Percentiles rank a stretch among this genome's conserved stretches.
Evolutionary conservation across 2,329 filamentous ascomycete species (phyloP).

Genomic region (Hypoxylon sp.): DNA sequence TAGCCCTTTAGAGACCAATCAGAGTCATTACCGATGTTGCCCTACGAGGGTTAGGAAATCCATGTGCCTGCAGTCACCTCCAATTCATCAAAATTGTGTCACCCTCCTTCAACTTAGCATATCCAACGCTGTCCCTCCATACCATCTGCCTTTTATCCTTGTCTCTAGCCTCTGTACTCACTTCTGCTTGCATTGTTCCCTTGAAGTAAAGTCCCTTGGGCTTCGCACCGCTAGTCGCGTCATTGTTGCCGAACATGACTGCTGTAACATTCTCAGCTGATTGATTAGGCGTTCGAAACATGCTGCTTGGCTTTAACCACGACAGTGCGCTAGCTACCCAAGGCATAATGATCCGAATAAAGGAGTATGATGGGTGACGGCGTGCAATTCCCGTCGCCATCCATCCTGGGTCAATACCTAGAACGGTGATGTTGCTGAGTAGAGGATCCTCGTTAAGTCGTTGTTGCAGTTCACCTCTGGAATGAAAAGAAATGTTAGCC

Average conservation of each 20-base stretch:
- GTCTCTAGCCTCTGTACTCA: not conserved
- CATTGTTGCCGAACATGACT: not conserved
- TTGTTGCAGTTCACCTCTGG: not conserved
- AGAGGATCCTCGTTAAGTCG: not conserved
- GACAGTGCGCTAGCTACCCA: not conserved
- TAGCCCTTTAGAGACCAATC: too few relatives aligned
- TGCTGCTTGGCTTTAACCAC: not conserved
- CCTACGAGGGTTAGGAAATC: too few relatives aligned
- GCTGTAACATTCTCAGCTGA: not conserved
- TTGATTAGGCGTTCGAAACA: not conserved
- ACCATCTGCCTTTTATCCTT: not conserved
- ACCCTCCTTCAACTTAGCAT: not conserved
- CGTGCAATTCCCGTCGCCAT: not conserved
- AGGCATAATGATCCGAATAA: not conserved
- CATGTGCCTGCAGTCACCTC: not conserved
- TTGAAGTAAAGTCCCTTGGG: not conserved
- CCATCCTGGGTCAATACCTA: not conserved
- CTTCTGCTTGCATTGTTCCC: not conserved
- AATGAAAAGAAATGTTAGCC: not conserved
- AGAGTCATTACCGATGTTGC: too few relatives aligned
- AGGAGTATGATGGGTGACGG: not conserved
- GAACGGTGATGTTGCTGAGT: not conserved
- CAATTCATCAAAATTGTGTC: not conserved
- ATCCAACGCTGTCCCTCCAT: not conserved
- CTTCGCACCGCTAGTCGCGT: not conserved